A percentile compares a stretch with the other conserved stretches of the same genome.
Conservation (phyloP, 805 yeast species). For the Kuraishia molischiana region DNA sequence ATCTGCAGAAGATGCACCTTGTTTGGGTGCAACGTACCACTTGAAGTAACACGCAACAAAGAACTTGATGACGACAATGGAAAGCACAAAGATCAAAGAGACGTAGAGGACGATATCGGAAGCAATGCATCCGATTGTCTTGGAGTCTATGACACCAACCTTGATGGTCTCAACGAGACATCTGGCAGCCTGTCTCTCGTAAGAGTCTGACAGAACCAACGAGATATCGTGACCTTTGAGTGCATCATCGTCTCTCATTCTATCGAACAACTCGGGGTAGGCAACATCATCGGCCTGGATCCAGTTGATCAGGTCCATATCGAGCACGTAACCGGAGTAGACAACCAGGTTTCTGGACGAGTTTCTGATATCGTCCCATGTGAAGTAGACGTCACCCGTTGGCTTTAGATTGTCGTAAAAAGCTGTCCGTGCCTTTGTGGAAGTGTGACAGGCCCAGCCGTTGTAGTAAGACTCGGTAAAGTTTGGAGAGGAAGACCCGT, state of each 20-base stretch:
- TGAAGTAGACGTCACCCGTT: conserved; percentile 71
- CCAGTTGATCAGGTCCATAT: conserved; percentile 71
- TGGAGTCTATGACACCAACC: conserved; percentile 84
- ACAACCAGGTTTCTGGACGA: conserved; percentile 72
- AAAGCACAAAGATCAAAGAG: conserved; percentile 75
- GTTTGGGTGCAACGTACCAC: conserved; percentile 70
- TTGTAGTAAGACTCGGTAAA: conserved; percentile 52
- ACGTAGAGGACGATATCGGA: conserved; percentile 73
- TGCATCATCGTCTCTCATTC: conserved; percentile 40
- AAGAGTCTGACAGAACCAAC: conserved; percentile 51
- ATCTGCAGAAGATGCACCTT: conserved; percentile 56
- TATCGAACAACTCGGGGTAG: conserved; percentile 66
- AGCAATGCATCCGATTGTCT: conserved; percentile 90
- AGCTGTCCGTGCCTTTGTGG: conserved; percentile 53
- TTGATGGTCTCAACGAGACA: conserved; percentile 80
- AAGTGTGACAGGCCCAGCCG: conserved; percentile 92
- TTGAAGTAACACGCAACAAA: conserved; percentile 81
- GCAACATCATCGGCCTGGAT: conserved; percentile 56
- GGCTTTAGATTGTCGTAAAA: conserved; percentile 46
- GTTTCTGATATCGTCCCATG: conserved; percentile 80
- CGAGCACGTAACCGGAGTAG: conserved; percentile 83
- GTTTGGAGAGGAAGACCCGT: conserved; percentile 65
- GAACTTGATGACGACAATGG: conserved; percentile 72
- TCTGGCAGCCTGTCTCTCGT: conserved; percentile 63
- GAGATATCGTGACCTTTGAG: conserved; percentile 80